Conservation (phyloP, 257 asterid species). For the Penstemon barbatus region DNA sequence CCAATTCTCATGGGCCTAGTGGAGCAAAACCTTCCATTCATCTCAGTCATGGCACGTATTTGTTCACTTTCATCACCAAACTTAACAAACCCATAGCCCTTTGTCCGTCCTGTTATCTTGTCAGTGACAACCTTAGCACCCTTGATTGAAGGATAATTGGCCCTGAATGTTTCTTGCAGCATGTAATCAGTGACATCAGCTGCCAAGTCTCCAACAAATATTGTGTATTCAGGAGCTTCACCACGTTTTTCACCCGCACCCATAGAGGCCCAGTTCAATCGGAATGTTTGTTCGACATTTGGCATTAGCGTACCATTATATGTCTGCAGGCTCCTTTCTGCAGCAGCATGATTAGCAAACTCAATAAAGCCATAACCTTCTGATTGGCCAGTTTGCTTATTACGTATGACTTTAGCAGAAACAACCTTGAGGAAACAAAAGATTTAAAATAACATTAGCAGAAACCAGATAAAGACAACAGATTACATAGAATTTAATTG, state of each 20-base stretch:
- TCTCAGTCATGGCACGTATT: constrained; percentile 83
- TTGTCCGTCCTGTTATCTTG: constrained; percentile 78
- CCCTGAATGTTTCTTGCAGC: constrained; percentile 89
- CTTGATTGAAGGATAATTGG: constrained; percentile 66
- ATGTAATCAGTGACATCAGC: constrained; percentile 87
- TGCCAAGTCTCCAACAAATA: constrained; percentile 94
- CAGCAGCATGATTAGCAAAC: constrained; percentile 82
- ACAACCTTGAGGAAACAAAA: constrained; percentile 46
- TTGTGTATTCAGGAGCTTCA: constrained; percentile 70
- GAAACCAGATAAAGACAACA: not conserved
- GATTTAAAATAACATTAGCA: not conserved
- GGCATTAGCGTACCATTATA: constrained; percentile 83
- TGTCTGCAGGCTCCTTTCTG: constrained; percentile 67
- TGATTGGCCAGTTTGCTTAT: constrained; percentile 71
- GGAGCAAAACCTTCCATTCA: constrained; percentile 90
- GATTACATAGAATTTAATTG: not conserved
- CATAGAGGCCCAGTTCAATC: constrained; percentile 94
- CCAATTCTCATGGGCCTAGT: constrained; percentile 96
- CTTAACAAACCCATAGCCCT: constrained; percentile 92
- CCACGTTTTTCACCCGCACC: constrained; percentile 93
- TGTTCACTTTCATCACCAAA: constrained; percentile 87
- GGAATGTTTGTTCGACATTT: constrained; percentile 65
- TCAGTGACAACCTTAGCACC: constrained; percentile 93
- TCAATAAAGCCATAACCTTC: constrained; percentile 95
- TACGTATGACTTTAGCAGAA: constrained; percentile 77